Conservation (phyloP, 2,329 filamentous ascomycete species). For the Ciborinia camelliae region DNA sequence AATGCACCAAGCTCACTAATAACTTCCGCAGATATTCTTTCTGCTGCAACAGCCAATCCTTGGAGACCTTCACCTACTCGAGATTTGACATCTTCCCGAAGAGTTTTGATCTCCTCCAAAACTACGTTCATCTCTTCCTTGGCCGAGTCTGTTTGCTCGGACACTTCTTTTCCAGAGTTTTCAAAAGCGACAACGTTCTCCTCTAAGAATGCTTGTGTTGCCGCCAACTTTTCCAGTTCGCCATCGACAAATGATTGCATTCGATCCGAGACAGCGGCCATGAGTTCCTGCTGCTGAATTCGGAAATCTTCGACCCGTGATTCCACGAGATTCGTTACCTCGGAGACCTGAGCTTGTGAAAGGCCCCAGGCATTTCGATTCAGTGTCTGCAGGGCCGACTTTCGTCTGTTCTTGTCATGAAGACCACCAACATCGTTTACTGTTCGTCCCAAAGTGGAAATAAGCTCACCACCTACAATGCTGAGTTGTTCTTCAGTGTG, state of each 20-base stretch:
- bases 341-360: constrained; percentile 70
- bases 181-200: constrained; percentile 66
- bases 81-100: constrained; percentile 83
- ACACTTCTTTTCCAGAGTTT: constrained; percentile 63
- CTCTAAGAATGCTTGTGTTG: constrained; percentile 67
- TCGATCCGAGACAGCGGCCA: constrained; percentile 63
- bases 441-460: constrained; percentile 73
- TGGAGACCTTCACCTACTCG: constrained; percentile 82
- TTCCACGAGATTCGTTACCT: constrained; percentile 76
- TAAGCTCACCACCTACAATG: constrained; percentile 68
- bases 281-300: constrained; percentile 66
- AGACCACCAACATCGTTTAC: constrained; percentile 78
- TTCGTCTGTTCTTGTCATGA: constrained; percentile 81
- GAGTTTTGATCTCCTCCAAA: constrained; percentile 84
- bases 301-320: constrained; percentile 70
- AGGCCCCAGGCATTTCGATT: constrained; percentile 78
- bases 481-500: constrained; percentile 76
- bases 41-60: constrained; percentile 77
- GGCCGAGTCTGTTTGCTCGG: constrained; percentile 63
- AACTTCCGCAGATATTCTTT: constrained; percentile 85
- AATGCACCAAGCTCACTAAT: constrained; percentile 82
- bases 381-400: constrained; percentile 74
- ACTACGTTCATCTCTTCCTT: constrained; percentile 88
- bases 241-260: constrained; percentile 74
- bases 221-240: constrained; percentile 68